Conservation (phyloP, 2,329 filamentous ascomycete genomes). For the Alternaria sp. region DNA sequence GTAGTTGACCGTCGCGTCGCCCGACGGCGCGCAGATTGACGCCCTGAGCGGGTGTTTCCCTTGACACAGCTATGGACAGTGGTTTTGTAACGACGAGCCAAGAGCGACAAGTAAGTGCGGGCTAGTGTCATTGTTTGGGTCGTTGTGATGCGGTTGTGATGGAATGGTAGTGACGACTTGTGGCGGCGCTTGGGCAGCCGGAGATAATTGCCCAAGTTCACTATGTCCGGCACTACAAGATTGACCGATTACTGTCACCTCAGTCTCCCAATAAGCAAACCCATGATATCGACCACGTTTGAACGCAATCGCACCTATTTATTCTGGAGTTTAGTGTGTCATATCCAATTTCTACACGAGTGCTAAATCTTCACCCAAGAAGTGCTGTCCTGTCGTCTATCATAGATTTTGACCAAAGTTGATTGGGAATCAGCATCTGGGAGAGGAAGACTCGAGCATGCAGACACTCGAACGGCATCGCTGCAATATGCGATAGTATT, state of each 20-base stretch:
- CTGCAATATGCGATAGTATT: background rate
- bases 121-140: background rate
- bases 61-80: background rate
- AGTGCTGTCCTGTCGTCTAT: background rate
- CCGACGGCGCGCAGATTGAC: background rate
- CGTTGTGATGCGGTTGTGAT: background rate
- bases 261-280: background rate
- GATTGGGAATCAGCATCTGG: background rate
- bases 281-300: background rate
- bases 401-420: background rate
- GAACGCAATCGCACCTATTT: background rate
- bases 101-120: background rate
- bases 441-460: background rate
- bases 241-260: background rate
- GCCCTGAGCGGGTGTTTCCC: background rate
- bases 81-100: background rate
- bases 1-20: background rate
- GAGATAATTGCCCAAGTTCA: background rate
- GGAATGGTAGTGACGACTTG: background rate
- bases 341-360: background rate
- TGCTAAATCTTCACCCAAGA: background rate
- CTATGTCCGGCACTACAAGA: background rate
- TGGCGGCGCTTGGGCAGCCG: background rate
- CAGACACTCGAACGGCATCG: background rate
- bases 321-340: background rate